A percentile compares a stretch with the other conserved stretches of the same genome.
Evolutionary conservation across 2,329 filamentous ascomycete genomes (phyloP).

Genomic region (Alternaria sp.): DNA sequence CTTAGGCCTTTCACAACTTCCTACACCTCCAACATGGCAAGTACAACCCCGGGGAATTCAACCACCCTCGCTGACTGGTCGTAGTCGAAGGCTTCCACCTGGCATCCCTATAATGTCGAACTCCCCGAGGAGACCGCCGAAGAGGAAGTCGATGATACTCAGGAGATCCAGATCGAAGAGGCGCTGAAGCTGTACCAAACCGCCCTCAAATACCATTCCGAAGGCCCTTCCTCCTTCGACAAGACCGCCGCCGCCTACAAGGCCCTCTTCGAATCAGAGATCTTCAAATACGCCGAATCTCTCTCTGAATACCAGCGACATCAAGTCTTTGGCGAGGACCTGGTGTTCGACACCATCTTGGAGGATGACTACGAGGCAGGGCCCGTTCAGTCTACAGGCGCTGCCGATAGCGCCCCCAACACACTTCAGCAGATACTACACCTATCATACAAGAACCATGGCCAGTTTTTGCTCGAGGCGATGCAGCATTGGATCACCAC

Average conservation of each 20-base stretch:
- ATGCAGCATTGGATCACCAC: conserved; percentile 62
- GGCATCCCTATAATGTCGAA: conserved; percentile 91
- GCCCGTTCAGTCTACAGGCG: conserved; percentile 61
- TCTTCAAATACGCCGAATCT: conserved; percentile 91
- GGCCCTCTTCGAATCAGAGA: conserved; percentile 86
- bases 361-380: conserved; percentile 51
- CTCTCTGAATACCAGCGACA: conserved; percentile 82
- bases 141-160: conserved; percentile 92
- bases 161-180: conserved; percentile 96
- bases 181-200: conserved; percentile 93
- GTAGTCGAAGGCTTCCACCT: conserved; percentile 58
- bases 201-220: conserved; percentile 89
- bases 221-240: conserved; percentile 77
- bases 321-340: conserved; percentile 58
- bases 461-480: conserved; percentile 85
- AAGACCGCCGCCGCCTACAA: conserved; percentile 84
- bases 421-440: conserved; percentile 90
- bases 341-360: conserved; percentile 54
- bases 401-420: conserved; percentile 77
- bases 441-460: conserved; percentile 93
- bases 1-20: conserved; percentile 10
- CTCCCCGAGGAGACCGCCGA: conserved; percentile 88
- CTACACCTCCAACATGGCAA: conserved; percentile 31
- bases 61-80: conserved; percentile 15
- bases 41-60: conserved; percentile 8